Percentiles rank a stretch among this genome's conserved stretches.
Conservation (phyloP, 148 eudicot genomes). For the Amaranthus hypochondriacus region DNA sequence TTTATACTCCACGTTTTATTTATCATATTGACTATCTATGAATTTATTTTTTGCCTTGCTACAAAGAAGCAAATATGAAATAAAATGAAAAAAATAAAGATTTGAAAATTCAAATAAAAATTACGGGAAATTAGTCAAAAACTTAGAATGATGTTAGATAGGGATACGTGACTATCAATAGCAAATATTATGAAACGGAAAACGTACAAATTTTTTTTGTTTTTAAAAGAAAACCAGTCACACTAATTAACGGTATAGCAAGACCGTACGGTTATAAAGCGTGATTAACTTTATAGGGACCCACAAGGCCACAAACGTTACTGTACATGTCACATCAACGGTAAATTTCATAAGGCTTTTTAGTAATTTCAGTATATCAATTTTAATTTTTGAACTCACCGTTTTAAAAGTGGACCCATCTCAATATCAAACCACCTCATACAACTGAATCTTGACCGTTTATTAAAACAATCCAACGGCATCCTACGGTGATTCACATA, state of each 20-base stretch:
- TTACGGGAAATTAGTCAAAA: too few species aligned
- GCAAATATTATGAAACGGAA: too few species aligned
- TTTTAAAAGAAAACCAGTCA: too few species aligned
- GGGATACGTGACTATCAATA: too few species aligned
- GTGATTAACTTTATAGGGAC: background rate
- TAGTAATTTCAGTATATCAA: background rate
- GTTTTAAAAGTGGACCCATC: background rate
- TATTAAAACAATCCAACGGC: background rate
- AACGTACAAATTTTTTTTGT: too few species aligned
- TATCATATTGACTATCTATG: too few species aligned
- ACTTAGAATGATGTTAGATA: too few species aligned
- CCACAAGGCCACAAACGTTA: background rate
- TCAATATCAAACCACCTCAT: background rate
- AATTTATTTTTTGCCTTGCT: too few species aligned
- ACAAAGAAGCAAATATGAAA: too few species aligned
- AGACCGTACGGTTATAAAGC: constrained; percentile 1
- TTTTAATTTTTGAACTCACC: constrained; percentile 5
- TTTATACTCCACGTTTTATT: too few species aligned
- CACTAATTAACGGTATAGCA: background rate
- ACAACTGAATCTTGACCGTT: constrained; percentile 16
- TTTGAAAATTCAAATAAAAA: too few species aligned
- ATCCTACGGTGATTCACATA: constrained; percentile 16
- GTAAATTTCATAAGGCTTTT: background rate
- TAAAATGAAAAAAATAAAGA: too few species aligned
- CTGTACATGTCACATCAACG: constrained; percentile 1